Evolutionary conservation across 2,329 filamentous ascomycete species (phyloP), one percentile per base, ranked within the genome.

Genomic region (Ceratocystis smalleyi): DNA sequence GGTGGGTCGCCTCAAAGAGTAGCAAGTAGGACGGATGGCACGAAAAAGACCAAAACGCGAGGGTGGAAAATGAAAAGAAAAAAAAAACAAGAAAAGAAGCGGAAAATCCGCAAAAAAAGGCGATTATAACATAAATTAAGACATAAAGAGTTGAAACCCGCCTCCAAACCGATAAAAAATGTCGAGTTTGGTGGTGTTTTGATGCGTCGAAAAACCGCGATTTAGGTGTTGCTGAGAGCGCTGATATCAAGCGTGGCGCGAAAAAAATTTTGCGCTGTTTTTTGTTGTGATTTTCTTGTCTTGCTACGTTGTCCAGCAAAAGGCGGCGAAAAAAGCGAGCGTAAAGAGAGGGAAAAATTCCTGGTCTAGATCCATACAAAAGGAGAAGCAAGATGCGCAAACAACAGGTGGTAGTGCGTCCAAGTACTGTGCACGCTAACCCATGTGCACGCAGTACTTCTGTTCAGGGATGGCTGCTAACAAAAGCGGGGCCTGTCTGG

Each of bases 41-140:
- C 35, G 30, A 43, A 64, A 61, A 62, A 43, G 24, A 65, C 40
- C 76, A 81, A 84, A 83, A 80, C 81, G 75, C 73, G 74, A 73
- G 72, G 77, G 77, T 79, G 35, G 35, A 40, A 40, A 40, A 40
- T 40, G 35, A 83, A 77, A 74, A 75, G 78, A 75, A 77, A 73
- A 73, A 72, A 75, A 78, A 74, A 80, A 79, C 79, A 78, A 69
- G 68, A 68, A 71, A 71, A 69, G 69, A 69, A 72, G 67, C 72
- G 73, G 75, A 75, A 35, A 61, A 62, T 60, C 59, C 64, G 40
- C 30, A 22, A 17, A 54, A 66, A 63, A 66, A 61, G 45, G 47
- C 61, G 35, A 63, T 63, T 65, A 65, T 54, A 32, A 63, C 64
- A 63, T 66, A 51, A 66, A 66, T 63, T 47, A 61, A 66, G 60